Conservation (phyloP, 495 filamentous ascomycete genomes). For the Podospora australis region DNA sequence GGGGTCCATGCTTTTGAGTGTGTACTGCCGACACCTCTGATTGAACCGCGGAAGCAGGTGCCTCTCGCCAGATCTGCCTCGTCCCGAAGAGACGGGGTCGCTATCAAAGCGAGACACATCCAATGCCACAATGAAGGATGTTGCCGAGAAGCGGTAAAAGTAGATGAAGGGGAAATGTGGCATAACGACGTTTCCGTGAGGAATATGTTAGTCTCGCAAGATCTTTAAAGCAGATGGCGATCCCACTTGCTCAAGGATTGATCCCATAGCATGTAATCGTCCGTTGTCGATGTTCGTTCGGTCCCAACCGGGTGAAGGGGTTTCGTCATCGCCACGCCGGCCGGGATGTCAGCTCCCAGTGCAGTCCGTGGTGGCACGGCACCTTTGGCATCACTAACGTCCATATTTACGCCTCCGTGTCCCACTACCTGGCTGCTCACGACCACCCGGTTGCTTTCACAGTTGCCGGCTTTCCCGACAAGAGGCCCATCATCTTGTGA, state of each 20-base stretch:
- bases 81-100: neutral
- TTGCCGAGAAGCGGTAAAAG: neutral
- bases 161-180: conserved; percentile 1
- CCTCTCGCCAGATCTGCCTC: conserved; percentile 8
- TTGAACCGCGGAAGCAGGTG: conserved; percentile 6
- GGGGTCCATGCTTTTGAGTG: neutral
- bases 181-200: neutral
- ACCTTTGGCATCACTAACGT: conserved; percentile 33
- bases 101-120: neutral
- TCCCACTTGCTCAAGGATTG: neutral
- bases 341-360: conserved; percentile 16
- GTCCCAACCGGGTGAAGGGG: conserved; percentile 8
- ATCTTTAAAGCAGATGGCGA: conserved; percentile 2
- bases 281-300: neutral
- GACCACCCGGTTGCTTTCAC: conserved; percentile 31
- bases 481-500: conserved; percentile 29
- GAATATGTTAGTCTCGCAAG: neutral
- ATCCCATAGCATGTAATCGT: neutral
- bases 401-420: conserved; percentile 36
- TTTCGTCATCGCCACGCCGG: conserved; percentile 3
- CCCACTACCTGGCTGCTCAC: conserved; percentile 34
- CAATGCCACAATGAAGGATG: conserved; percentile 1
- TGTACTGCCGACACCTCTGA: neutral
- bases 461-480: conserved; percentile 33
- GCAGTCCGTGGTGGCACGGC: conserved; percentile 20